Evolutionary conservation across 768 basidiomycete genomes (phyloP).

Genomic region (Solioccasus polychromus): DNA sequence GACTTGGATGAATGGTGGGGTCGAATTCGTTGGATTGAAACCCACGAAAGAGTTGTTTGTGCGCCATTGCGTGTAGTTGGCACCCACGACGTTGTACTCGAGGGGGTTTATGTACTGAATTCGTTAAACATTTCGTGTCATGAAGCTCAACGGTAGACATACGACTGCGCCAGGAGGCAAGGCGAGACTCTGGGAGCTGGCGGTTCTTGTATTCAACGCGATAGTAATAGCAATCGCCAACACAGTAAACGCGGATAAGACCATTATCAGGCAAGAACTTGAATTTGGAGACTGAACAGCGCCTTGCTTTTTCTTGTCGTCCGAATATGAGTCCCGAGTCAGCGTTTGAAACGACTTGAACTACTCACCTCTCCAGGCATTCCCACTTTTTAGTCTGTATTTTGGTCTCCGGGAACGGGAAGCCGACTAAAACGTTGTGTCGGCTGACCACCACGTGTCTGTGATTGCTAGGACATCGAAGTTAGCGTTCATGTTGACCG

Average conservation of each 20-base stretch:
- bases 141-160: not conserved
- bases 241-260: not conserved
- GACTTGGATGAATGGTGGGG: slow-evolving; percentile 58
- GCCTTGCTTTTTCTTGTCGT: too few relatives aligned
- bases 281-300: too few relatives aligned
- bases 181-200: not conserved
- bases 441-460: too few relatives aligned
- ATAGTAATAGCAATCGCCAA: slow-evolving; percentile 7
- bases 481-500: too few relatives aligned
- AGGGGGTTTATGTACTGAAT: slow-evolving; percentile 49
- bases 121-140: not conserved
- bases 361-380: too few relatives aligned
- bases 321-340: too few relatives aligned
- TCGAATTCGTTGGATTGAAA: slow-evolving; percentile 63
- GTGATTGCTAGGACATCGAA: too few relatives aligned
- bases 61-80: slow-evolving; percentile 39
- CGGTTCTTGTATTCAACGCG: not conserved
- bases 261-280: too few relatives aligned
- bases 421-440: too few relatives aligned
- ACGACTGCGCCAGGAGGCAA: slow-evolving; percentile 26
- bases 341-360: too few relatives aligned
- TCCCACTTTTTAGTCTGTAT: too few relatives aligned
- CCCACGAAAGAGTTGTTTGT: slow-evolving; percentile 38
- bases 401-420: too few relatives aligned
- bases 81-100: slow-evolving; percentile 50